Base-by-base conservation (phyloP, 208 protist genomes). In the Strigomonas culicis region DNA sequence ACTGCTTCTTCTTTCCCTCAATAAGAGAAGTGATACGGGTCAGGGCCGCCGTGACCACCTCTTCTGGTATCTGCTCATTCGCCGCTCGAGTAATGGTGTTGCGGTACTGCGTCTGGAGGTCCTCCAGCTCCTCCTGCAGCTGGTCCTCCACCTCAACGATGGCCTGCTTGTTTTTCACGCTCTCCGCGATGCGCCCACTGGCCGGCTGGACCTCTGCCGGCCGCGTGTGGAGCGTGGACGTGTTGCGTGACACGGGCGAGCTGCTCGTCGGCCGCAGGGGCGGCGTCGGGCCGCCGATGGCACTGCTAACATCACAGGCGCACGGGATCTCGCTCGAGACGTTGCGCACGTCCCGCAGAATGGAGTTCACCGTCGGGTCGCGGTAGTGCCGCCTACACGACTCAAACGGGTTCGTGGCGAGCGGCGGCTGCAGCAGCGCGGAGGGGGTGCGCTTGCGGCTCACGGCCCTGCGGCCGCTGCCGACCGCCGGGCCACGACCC, bases 281-380 rank as follows among this genome's bases (percentile, higher is more conserved):
- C 61, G 4, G 19, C 27, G 22, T 7, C 2, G 62, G 47, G 24
- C 8, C 25, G 25, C 49, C 34, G 21, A 50, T 27, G 49, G n/a
- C 4, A 28, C 19, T 55, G 31, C 1, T 11, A 6, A 13, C 28
- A 19, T 59, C 50, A 49, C 64, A 31, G 22, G 44, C 10, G 50
- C 68, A 68, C n/a, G 41, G 53, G 0, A 61, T 56, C 31, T 81
- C 82, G 28, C 70, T 80, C 0, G 68, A 63, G 6, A 71, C 69
- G 22, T 80, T 79, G 8, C 90, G 82, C 13, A 90, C 79, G 57
- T 93, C 90, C 27, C 90, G 84, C 51, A 92, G 75, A 22, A 84
- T 75, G n/a, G 90, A 95, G 67, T 80, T 90, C 55, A 84, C 90
- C 3, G 90, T 95, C 2, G 90, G 90, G 51, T 93, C 86, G 22